Evolutionary conservation across 2,329 filamentous ascomycete genomes (phyloP), one percentile per base, ranked within the genome.

Genomic region (Aschersonia sp.): DNA sequence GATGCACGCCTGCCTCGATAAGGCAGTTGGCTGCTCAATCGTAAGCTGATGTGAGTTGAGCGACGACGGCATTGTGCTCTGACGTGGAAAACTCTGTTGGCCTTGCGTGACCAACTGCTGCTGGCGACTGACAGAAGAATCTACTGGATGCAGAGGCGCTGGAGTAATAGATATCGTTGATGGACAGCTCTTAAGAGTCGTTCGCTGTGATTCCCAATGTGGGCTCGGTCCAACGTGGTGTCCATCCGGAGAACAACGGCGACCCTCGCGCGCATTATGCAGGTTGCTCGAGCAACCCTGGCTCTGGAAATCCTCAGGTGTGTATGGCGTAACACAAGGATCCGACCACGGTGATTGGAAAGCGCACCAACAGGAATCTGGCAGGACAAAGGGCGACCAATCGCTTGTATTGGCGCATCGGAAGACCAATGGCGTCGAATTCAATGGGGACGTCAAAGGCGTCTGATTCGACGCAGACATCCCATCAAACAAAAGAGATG

Each of bases 201-300:
- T 72, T 35, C 76, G 71, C 52, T 76, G 71, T 47, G 75, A 72
- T 30, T 69, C 60, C 49, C 73, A 75, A 55, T 79, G 80, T 32
- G 74, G 66, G 47, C 83, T 80, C 47, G 76, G 71, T 4, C 72
- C 68, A 51, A 75, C 72, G 53, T 82, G 75, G 60, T 81, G 81
- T 42, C 81, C 70, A 53, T 80, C 78, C 2, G 81, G 73, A 33
- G 78, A 72, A 31, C 74, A 71, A 33, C 79, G 70, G 48, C 75
- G 68, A 56, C 66, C 76, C 30, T 70, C 69, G 14, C 69, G 63
- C 1, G 78, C 74, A 22, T 74, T 79, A 50, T 82, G 86, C 4
- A 81, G 85, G 11, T 83, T 83, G 4, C 84, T 87, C 22, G 84
- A 87, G 83, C 84, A 88, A 54, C 84, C 73, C 69, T 87, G 87